Evolutionary conservation across 2,329 filamentous ascomycete genomes (phyloP).

Genomic region (Clonostachys rhizophaga): DNA sequence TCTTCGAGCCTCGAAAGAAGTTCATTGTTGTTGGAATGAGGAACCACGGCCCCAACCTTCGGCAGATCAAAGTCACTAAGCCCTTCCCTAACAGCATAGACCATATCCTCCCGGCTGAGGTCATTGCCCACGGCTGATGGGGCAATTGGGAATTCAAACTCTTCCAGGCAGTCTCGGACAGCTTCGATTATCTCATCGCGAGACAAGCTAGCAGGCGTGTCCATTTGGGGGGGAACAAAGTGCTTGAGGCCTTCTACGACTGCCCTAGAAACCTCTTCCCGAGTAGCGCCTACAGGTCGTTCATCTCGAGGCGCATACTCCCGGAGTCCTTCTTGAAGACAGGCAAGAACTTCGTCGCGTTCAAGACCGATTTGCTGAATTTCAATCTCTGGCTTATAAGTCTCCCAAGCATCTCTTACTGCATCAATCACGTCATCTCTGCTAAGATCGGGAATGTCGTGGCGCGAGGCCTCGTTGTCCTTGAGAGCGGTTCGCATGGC

Average conservation of each 20-base stretch:
- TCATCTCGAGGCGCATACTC: constrained; percentile 60
- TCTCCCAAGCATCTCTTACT: constrained; percentile 87
- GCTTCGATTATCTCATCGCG: constrained; percentile 80
- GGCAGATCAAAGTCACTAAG: constrained; percentile 45
- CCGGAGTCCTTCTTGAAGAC: constrained; percentile 79
- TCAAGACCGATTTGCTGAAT: constrained; percentile 87
- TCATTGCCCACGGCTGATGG: constrained; percentile 47
- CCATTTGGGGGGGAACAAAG: constrained; percentile 69
- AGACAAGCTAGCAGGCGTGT: constrained; percentile 65
- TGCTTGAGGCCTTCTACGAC: constrained; percentile 83
- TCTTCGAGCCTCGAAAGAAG: constrained; percentile 56
- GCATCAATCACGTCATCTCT: constrained; percentile 83
- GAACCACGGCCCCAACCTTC: constrained; percentile 30
- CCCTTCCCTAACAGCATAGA: constrained; percentile 59
- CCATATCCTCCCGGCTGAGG: constrained; percentile 57
- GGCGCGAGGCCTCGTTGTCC: constrained; percentile 46
- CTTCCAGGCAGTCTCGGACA: constrained; percentile 81
- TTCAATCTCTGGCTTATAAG: constrained; percentile 89
- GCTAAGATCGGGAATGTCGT: constrained; percentile 44
- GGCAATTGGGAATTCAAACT: constrained; percentile 70
- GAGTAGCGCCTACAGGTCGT: constrained; percentile 56
- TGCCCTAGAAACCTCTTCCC: constrained; percentile 80
- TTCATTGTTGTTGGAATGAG: constrained; percentile 39
- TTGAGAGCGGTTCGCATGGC: constrained; percentile 72
- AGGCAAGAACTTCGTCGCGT: constrained; percentile 82